phyloP scores from a whole-genome alignment of 2,329 filamentous ascomycete species.

The Fusarium tuaranense region DNA sequence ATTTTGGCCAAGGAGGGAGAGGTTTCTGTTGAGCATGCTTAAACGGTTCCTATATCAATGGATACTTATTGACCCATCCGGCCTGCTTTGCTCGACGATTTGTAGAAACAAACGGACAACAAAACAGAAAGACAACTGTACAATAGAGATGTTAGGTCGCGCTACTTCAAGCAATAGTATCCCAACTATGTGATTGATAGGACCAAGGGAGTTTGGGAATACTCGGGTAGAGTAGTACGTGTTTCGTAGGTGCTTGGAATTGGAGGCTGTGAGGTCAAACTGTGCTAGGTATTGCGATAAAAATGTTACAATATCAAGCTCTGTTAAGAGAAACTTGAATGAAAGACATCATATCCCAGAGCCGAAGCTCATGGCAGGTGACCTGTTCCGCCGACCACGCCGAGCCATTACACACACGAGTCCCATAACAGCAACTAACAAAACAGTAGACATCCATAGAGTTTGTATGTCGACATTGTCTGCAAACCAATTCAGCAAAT shows the following conservation, averaged over 20 bases:
- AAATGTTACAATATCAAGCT: too few relatives aligned
- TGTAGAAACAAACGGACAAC: too few relatives aligned
- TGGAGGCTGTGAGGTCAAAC: too few relatives aligned
- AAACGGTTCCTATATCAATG: background rate
- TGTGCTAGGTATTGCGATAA: too few relatives aligned
- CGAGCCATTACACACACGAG: background rate
- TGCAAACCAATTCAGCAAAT: background rate
- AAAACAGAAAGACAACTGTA: too few relatives aligned
- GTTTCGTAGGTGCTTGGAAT: too few relatives aligned
- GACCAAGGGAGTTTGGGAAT: too few relatives aligned
- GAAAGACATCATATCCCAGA: background rate
- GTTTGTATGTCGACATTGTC: background rate
- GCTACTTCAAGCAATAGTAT: too few relatives aligned
- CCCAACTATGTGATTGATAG: too few relatives aligned
- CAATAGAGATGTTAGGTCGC: too few relatives aligned
- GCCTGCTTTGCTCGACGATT: background rate
- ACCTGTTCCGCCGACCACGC: conserved; percentile 48
- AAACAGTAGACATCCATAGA: background rate
- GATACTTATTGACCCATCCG: background rate
- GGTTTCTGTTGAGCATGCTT: background rate
- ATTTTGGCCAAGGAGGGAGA: background rate
- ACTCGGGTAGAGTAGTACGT: too few relatives aligned
- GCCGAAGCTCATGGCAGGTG: conserved; percentile 58
- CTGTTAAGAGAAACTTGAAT: too few relatives aligned
- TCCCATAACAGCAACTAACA: background rate